Evolutionary conservation across 768 basidiomycete genomes (phyloP), one percentile per base, ranked within the genome.

Genomic region (Pisolithus microcarpus): DNA sequence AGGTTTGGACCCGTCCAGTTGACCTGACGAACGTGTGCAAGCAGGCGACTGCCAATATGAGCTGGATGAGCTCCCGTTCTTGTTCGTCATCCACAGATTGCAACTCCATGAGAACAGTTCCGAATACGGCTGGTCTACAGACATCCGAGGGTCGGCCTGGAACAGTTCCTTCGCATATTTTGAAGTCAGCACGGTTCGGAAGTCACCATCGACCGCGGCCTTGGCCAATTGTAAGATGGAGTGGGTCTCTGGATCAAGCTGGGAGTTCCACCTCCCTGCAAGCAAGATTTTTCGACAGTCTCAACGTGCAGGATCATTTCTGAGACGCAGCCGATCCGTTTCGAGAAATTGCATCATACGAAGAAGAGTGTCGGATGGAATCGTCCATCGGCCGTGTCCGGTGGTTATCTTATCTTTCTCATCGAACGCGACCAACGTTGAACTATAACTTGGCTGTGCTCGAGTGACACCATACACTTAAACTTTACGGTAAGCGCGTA

Each of bases 1-100:
- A 96, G 76, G 59, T 87, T 78, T 2, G 96, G 96, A 5, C 96
- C 96, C 0, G 94, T 97, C 92, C 93, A 99, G 68, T 99, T 99
- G 26, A 74, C 76, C 65, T 99, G 96, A 93, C 74, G 70, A 94
- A 99, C 0, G 89, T 81, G 56, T 96, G 91, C 21, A 97, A 73
- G 55, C 85, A 85, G 6, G 91, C 83, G 9, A 95, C 75, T 0
- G 81, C 91, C 9, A 91, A 56, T 10, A 79, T 66, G 37, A 98
- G 71, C 28, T 75, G 76, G 36, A 75, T 53, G 19, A 85, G 59
- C 63, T 87, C 87, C 37, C 67, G 68, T 39, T 77, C 75, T 13
- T 65, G 58, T 2, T 68, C 65, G 45, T 72, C 68, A 4, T 61
- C 42, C 8, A 61, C 55, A n/a, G 66, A 52, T 5, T 64, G 48